phyloP scores from a whole-genome alignment of 331 rosid genomes.

The Acacia concinna region DNA sequence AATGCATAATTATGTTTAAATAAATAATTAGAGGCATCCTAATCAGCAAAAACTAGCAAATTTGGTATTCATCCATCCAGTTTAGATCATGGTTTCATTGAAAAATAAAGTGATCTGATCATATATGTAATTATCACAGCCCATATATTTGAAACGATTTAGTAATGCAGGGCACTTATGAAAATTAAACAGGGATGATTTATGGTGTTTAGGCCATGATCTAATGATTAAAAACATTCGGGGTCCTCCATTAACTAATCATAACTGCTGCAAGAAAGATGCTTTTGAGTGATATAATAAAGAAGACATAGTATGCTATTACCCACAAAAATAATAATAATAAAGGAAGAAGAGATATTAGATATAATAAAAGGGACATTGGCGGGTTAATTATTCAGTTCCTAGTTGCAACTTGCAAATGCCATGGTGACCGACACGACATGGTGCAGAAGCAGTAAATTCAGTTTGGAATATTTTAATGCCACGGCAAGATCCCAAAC shows the following conservation, averaged over 20 bases:
- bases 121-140: background rate
- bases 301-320: background rate
- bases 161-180: background rate
- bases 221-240: background rate
- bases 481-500: background rate
- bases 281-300: background rate
- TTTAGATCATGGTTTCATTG: background rate
- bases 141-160: background rate
- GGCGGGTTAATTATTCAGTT: background rate
- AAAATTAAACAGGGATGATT: background rate
- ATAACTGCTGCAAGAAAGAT: background rate
- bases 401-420: background rate
- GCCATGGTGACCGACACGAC: background rate
- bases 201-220: background rate
- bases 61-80: background rate
- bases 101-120: background rate
- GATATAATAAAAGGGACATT: background rate
- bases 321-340: background rate
- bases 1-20: background rate
- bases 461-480: background rate
- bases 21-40: constrained; percentile 20
- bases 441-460: background rate
- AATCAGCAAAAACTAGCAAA: background rate
- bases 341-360: background rate
- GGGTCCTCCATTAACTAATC: background rate